These are phyloP conservation scores for Rubia yunnanensis DNA, from an alignment of 257 asterid genomes.

Conservation along the genomic window DNA sequence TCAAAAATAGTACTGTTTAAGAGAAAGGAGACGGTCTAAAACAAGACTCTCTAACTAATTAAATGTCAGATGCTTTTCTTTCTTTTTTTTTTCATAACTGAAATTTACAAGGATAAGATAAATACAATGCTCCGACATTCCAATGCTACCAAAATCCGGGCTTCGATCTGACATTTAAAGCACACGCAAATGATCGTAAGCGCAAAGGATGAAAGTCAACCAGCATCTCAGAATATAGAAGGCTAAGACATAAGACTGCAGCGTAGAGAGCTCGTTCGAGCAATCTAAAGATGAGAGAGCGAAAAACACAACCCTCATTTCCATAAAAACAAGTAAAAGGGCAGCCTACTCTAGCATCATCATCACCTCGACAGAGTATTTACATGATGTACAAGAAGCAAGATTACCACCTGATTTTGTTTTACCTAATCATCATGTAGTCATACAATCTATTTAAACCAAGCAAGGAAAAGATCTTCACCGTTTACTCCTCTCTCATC, in stretches of 20 bases:
- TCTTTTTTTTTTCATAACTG: too few species aligned
- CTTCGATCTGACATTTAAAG: too few species aligned
- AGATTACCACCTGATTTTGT: neutral
- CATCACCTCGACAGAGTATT: neutral
- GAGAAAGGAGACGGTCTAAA: too few species aligned
- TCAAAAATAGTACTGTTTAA: too few species aligned
- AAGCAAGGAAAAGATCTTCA: neutral
- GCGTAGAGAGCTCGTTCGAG: neutral
- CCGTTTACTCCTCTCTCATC: slow-evolving; percentile 11
- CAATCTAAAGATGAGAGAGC: neutral
- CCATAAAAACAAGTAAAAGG: slow-evolving; percentile 3
- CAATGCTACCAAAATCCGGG: too few species aligned
- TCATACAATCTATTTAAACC: neutral
- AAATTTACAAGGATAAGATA: too few species aligned
- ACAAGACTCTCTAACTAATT: too few species aligned
- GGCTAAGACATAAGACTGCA: neutral
- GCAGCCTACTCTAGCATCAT: neutral
- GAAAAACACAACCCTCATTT: neutral
- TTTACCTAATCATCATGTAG: neutral
- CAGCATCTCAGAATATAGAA: neutral
- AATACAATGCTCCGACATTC: too few species aligned
- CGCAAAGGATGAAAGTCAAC: neutral
- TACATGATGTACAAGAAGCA: slow-evolving; percentile 11
- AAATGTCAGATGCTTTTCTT: too few species aligned
- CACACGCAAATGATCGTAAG: too few species aligned